A percentile compares a stretch with the other conserved stretches of the same genome.
phyloP scores from a whole-genome alignment of 2,329 filamentous ascomycete species.

The Ophiostoma angusticollis region DNA sequence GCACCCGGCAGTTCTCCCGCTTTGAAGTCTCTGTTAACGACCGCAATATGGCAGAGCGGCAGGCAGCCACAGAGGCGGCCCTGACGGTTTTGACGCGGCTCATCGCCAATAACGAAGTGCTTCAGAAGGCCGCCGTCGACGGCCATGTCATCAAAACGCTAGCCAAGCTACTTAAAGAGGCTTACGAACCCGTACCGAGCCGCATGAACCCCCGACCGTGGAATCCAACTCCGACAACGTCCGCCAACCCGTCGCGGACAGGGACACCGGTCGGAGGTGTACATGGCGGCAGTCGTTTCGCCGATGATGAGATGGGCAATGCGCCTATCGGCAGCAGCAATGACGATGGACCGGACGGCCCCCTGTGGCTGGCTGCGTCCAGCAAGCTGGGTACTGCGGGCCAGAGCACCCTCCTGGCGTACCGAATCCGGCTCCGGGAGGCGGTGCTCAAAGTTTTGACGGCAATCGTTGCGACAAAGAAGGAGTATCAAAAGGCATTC shows the following conservation, averaged over 20 bases:
- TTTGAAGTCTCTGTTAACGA: slow-evolving; percentile 22
- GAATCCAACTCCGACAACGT: slow-evolving; percentile 21
- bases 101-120: slow-evolving; percentile 60
- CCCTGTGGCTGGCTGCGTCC: slow-evolving; percentile 21
- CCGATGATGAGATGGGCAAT: neutral
- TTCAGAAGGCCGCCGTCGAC: slow-evolving; percentile 76
- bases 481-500: slow-evolving; percentile 70
- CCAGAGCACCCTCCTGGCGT: slow-evolving; percentile 44
- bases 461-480: slow-evolving; percentile 68
- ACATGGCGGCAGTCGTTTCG: neutral
- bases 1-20: neutral
- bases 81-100: slow-evolving; percentile 67
- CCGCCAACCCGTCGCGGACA: neutral
- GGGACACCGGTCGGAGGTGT: slow-evolving; percentile 7
- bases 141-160: slow-evolving; percentile 35
- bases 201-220: slow-evolving; percentile 22
- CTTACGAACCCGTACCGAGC: slow-evolving; percentile 33
- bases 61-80: slow-evolving; percentile 53
- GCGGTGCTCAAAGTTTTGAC: slow-evolving; percentile 65
- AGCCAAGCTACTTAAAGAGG: slow-evolving; percentile 35
- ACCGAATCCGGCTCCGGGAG: slow-evolving; percentile 66
- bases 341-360: neutral
- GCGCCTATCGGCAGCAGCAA: neutral
- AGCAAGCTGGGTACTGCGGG: slow-evolving; percentile 44
- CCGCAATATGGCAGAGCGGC: slow-evolving; percentile 27